Evolutionary conservation across 768 basidiomycete genomes (phyloP).

Genomic region (Boletus rubroflammeus): DNA sequence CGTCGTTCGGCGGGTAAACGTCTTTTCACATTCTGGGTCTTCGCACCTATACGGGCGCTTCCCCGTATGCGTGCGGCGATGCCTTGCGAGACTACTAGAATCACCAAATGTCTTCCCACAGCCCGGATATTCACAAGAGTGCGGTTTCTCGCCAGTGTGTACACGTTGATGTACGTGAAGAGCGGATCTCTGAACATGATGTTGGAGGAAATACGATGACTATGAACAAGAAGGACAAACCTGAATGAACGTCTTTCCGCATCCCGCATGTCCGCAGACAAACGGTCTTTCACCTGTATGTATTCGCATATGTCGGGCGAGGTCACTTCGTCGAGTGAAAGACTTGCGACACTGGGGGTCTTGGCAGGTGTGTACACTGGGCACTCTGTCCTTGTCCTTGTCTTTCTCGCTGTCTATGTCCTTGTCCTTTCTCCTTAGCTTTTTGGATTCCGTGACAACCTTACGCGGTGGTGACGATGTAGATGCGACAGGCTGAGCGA

Average conservation of each 20-base stretch:
- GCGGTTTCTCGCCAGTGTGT: constrained; percentile 92
- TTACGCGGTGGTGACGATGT: constrained; percentile 42
- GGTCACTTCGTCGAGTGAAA: constrained; percentile 80
- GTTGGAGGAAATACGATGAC: constrained; percentile 6
- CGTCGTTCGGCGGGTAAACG: constrained; percentile 82
- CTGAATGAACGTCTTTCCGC: constrained; percentile 92
- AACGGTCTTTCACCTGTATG: constrained; percentile 90
- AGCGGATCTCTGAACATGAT: constrained; percentile 66
- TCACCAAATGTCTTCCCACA: constrained; percentile 89
- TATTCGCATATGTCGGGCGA: constrained; percentile 82
- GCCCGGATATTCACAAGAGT: constrained; percentile 84
- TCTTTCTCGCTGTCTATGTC: constrained; percentile 29
- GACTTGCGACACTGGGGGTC: constrained; percentile 73
- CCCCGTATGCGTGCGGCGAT: constrained; percentile 85
- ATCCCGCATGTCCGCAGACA: constrained; percentile 64
- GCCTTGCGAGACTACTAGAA: constrained; percentile 87
- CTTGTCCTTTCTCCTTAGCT: constrained; percentile 28
- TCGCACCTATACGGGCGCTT: constrained; percentile 87
- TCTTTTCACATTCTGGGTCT: constrained; percentile 78
- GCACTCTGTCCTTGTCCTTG: constrained; percentile 42
- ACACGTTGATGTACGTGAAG: constrained; percentile 85
- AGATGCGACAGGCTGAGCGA: constrained; percentile 46
- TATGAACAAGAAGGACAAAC: constrained; percentile 36
- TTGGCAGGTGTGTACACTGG: constrained; percentile 61
- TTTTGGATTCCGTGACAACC: constrained; percentile 21